Base-by-base conservation (phyloP, 2,329 filamentous ascomycete genomes). In the Ophiostoma montium region DNA sequence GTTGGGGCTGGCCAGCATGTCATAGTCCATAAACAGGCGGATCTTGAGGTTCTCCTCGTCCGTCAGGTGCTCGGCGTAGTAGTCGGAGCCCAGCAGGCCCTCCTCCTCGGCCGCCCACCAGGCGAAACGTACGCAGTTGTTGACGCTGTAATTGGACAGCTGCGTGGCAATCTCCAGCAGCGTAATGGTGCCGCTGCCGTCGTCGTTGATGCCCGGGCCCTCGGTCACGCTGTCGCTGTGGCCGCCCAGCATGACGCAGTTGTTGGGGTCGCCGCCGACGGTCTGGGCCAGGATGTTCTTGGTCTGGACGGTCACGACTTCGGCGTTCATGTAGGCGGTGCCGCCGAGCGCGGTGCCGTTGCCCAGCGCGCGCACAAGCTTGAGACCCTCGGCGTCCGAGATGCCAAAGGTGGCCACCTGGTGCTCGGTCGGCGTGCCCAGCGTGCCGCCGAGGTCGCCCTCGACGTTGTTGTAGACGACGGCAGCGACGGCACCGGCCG, bases 171-270 rank as follows among this genome's bases (percentile, higher is more conserved):
- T 67, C 59, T 83, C 79, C 35, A 83, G 70, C 5, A 82, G 65
- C 0, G 75, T 72, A 49, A 78, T 58, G 32, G 73, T 78, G 49
- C 84, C 84, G 3, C 79, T 81, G 43, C 84, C 84, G 58, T 88
- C 82, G 57, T 88, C 84, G 62, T 88, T 88, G 70, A 88, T 86
- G 18, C 84, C 84, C 1, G 79, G 78, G 1, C 80, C 79, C 47
- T 75, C 78, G 0, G 67, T 59, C 15, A 82, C 79, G 53, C 73
- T 76, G 60, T 82, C 78, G 32, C 71, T 78, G 65, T 83, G 79
- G 2, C 70, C 79, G 16, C 79, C 78, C 0, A 82, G 68, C 74
- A 80, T 77, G 42, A 82, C 75, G 56, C 76, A 79, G 64, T 82
- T 80, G 32, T 80, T 67, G 2, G 65, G 66, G 59, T 82, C 78